Conservation (phyloP, 441 rosid species). For the Viola pubescens region DNA sequence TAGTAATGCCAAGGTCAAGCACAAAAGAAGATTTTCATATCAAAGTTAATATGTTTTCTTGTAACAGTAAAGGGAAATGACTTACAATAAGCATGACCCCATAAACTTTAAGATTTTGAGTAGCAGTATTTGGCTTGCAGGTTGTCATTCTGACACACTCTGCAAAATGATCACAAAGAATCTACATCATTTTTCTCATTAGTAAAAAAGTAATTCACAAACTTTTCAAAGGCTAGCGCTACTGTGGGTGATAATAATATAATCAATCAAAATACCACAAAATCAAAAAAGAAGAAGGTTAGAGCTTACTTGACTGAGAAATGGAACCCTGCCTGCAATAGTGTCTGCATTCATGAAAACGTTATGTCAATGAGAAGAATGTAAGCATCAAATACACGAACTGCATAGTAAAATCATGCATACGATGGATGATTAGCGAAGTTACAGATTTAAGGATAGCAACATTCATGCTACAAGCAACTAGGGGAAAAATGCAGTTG, state of each 20-base stretch:
- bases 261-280: background rate
- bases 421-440: background rate
- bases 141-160: constrained; percentile 75
- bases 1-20: too few relatives aligned
- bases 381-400: constrained; percentile 6
- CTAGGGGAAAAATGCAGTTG: constrained; percentile 1
- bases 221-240: background rate
- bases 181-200: background rate
- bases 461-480: constrained; percentile 9
- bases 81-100: constrained; percentile 91
- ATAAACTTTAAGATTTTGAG: constrained; percentile 81
- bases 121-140: constrained; percentile 53
- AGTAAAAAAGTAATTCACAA: constrained; percentile 3
- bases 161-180: constrained; percentile 32
- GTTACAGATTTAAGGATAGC: background rate
- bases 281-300: background rate
- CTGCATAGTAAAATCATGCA: constrained; percentile 14
- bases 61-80: constrained; percentile 6
- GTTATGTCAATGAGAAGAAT: constrained; percentile 12
- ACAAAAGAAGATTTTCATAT: background rate
- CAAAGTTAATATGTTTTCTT: background rate
- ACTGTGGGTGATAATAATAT: background rate
- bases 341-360: constrained; percentile 44
- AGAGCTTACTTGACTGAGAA: constrained; percentile 46
- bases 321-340: constrained; percentile 86